Evolutionary conservation across 805 yeast species (phyloP).

Genomic region (Tetrapisispora nanseiensis): DNA sequence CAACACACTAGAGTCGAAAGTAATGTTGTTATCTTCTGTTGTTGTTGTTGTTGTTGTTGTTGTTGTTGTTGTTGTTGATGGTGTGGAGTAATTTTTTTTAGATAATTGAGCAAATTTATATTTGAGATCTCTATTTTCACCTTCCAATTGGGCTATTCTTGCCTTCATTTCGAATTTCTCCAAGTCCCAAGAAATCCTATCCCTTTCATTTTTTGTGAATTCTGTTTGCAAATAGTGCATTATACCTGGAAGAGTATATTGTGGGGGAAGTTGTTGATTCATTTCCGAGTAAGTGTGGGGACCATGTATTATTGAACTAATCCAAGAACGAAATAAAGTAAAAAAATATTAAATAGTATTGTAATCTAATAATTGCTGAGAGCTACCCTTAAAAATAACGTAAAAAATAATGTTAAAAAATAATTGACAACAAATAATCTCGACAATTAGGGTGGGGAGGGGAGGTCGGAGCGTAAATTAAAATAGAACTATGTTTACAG

Average conservation of each 20-base stretch:
- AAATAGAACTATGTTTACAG: too few species aligned
- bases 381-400: too few species aligned
- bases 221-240: slow-evolving; percentile 56
- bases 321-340: too few species aligned
- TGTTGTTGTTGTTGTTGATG: not conserved
- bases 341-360: too few species aligned
- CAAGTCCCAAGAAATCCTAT: slow-evolving; percentile 49
- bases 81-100: too few species aligned
- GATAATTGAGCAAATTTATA: slow-evolving; percentile 11
- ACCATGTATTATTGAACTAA: too few species aligned
- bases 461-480: too few species aligned
- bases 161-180: slow-evolving; percentile 53
- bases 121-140: slow-evolving; percentile 38
- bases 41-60: not conserved
- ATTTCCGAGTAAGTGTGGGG: too few species aligned
- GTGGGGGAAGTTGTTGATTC: slow-evolving; percentile 15
- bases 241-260: slow-evolving; percentile 38
- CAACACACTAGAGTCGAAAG: slow-evolving; percentile 8
- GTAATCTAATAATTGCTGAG: too few species aligned
- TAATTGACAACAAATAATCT: too few species aligned
- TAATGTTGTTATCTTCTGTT: not conserved
- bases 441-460: too few species aligned
- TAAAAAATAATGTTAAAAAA: too few species aligned
- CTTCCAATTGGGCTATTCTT: slow-evolving; percentile 41
- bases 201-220: slow-evolving; percentile 52